These are phyloP conservation scores for Fusarium camptoceras DNA, from an alignment of 2,329 filamentous ascomycete species.

Conservation along the genomic window DNA sequence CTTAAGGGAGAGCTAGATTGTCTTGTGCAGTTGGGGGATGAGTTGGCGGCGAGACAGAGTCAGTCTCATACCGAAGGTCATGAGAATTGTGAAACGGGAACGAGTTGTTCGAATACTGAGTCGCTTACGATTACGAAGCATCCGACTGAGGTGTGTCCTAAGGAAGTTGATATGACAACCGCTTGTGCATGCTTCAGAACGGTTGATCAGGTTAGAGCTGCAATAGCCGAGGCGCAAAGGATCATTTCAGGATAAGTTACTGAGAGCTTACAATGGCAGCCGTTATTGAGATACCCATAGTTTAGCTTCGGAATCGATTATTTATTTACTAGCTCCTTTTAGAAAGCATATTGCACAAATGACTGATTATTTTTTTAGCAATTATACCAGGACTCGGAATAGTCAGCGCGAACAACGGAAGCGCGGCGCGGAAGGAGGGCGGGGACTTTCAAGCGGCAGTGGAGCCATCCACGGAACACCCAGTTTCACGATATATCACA, in stretches of 20 bases:
- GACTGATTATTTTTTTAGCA: neutral
- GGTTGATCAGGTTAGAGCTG: conserved; percentile 22
- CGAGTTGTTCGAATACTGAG: conserved; percentile 27
- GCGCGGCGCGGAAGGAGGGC: conserved; percentile 17
- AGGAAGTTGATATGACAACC: conserved; percentile 31
- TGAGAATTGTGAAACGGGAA: conserved; percentile 29
- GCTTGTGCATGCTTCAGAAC: conserved; percentile 30
- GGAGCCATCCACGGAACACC: conserved; percentile 4
- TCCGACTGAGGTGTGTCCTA: conserved; percentile 23
- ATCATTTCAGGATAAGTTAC: neutral
- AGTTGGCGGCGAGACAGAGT: conserved; percentile 13
- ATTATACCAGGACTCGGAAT: neutral
- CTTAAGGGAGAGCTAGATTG: neutral
- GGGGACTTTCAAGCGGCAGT: conserved; percentile 8
- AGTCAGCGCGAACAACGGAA: neutral
- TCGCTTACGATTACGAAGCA: conserved; percentile 10
- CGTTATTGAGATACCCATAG: conserved; percentile 1
- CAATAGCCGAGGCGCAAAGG: conserved; percentile 8
- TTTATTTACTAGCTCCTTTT: no score
- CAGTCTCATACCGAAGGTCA: conserved; percentile 26
- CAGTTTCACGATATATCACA: neutral
- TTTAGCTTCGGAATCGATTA: neutral
- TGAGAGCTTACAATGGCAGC: neutral
- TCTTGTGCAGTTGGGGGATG: conserved; percentile 9
- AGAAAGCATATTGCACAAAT: neutral